These are phyloP conservation scores for Plasmodium gonderi DNA, from an alignment of 169 alveolate species.

Conservation along the genomic window DNA sequence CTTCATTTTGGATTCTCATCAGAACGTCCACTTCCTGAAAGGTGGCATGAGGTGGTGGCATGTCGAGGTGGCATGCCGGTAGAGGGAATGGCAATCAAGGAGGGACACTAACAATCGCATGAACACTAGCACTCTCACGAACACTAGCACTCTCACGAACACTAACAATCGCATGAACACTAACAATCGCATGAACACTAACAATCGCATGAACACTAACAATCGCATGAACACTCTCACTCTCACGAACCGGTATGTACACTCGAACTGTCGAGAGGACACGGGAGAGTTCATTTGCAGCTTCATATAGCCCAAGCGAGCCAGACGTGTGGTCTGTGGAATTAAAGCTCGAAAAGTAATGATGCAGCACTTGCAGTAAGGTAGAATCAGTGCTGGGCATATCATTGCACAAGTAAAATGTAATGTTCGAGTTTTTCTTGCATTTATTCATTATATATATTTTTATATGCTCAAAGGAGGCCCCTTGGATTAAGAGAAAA, in stretches of 20 bases:
- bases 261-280: constrained; percentile 27
- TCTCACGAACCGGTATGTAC: constrained; percentile 29
- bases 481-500: constrained; percentile 5
- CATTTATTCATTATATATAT: constrained; percentile 51
- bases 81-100: background rate
- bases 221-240: background rate
- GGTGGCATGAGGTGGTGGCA: background rate
- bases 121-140: background rate
- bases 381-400: background rate
- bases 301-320: constrained; percentile 5
- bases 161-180: too few relatives aligned
- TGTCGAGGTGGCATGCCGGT: background rate
- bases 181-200: background rate
- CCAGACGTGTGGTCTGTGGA: background rate
- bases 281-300: constrained; percentile 21
- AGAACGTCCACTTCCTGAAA: constrained; percentile 44
- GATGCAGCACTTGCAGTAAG: background rate
- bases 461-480: constrained; percentile 1
- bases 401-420: constrained; percentile 15
- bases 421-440: background rate
- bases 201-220: background rate
- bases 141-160: background rate
- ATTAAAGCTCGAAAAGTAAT: constrained; percentile 3
- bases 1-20: constrained; percentile 10
- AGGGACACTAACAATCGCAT: background rate